phyloP scores from a whole-genome alignment of 768 basidiomycete genomes.

The Hebeloma cylindrosporum region DNA sequence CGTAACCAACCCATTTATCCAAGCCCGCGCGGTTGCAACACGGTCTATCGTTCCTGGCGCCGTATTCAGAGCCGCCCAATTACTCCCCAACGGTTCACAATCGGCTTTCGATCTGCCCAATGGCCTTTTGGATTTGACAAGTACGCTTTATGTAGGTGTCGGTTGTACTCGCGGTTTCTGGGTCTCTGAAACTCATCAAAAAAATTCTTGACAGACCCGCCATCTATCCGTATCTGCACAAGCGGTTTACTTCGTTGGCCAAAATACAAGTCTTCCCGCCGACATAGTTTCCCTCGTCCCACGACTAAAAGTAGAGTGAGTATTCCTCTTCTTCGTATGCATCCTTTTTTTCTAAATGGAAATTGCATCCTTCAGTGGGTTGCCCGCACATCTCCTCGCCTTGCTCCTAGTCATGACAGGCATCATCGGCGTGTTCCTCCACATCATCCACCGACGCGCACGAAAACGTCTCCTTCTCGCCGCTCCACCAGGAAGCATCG shows the following conservation, averaged over 20 bases:
- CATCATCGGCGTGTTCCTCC: constrained; percentile 45
- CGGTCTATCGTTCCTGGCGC: constrained; percentile 58
- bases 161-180: not conserved
- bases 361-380: constrained; percentile 34
- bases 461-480: constrained; percentile 52
- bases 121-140: constrained; percentile 55
- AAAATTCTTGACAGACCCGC: constrained; percentile 37
- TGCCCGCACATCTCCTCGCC: constrained; percentile 54
- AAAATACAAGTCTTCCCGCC: constrained; percentile 39
- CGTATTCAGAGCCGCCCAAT: constrained; percentile 53
- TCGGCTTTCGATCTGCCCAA: constrained; percentile 47
- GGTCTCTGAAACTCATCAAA: constrained; percentile 1
- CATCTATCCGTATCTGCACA: constrained; percentile 59
- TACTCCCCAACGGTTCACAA: constrained; percentile 39
- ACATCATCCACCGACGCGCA: constrained; percentile 45
- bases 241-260: constrained; percentile 55
- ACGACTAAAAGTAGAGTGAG: constrained; percentile 62
- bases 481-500: constrained; percentile 60
- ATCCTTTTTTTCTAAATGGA: not conserved
- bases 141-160: constrained; percentile 48
- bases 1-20: constrained; percentile 43
- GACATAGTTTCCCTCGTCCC: constrained; percentile 41
- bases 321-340: constrained; percentile 8
- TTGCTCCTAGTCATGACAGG: constrained; percentile 49
- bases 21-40: constrained; percentile 50